A percentile compares a stretch with the other conserved stretches of the same genome.
Conservation (phyloP, 805 yeast species). For the Pichia nakasei region DNA sequence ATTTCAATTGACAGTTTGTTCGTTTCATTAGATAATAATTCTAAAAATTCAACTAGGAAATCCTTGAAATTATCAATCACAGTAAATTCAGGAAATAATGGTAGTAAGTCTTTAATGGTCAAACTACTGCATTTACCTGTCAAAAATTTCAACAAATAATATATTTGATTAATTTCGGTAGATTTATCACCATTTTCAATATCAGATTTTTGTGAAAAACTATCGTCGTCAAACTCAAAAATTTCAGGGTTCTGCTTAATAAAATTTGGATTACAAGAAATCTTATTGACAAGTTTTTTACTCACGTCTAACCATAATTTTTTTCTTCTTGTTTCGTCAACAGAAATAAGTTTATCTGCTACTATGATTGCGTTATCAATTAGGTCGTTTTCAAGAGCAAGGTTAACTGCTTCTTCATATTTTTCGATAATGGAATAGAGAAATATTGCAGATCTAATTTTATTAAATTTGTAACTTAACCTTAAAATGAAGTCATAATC, state of each 20-base stretch:
- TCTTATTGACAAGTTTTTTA: conserved; percentile 33
- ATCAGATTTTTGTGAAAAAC: conserved; percentile 1
- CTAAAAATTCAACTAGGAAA: conserved; percentile 73
- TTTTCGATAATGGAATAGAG: conserved; percentile 61
- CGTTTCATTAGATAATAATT: conserved; percentile 60
- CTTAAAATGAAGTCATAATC: conserved; percentile 73
- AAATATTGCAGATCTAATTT: conserved; percentile 57
- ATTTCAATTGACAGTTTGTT: conserved; percentile 63
- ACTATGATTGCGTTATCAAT: conserved; percentile 49
- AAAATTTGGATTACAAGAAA: conserved; percentile 22
- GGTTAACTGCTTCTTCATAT: conserved; percentile 70
- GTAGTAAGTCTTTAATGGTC: conserved; percentile 72
- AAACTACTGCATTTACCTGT: conserved; percentile 40
- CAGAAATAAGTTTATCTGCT: conserved; percentile 40
- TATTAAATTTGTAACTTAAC: conserved; percentile 52
- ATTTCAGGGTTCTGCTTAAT: conserved; percentile 15
- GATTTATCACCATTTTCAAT: no score
- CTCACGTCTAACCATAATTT: conserved; percentile 67
- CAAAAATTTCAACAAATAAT: conserved; percentile 27
- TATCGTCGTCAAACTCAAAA: not conserved
- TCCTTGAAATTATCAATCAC: conserved; percentile 77
- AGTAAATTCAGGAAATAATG: conserved; percentile 75
- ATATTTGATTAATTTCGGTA: conserved; percentile 21
- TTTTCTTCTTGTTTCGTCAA: conserved; percentile 42
- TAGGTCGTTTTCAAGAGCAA: conserved; percentile 58